Evolutionary conservation across 2,329 filamentous ascomycete species (phyloP), one percentile per base, ranked within the genome.

Genomic region (Fusarium burgessii): DNA sequence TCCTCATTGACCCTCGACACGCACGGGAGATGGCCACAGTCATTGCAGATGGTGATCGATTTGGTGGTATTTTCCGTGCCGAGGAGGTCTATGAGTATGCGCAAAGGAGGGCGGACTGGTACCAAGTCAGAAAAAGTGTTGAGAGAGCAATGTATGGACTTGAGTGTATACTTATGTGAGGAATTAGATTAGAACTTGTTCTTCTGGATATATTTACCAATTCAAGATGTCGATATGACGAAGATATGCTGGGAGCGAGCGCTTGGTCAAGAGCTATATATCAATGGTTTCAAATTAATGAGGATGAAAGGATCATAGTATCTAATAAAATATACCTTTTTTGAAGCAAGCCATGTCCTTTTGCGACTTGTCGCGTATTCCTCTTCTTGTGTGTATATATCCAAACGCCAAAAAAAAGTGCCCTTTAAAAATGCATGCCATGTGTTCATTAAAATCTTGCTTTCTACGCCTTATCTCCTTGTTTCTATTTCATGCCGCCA

Each of bases 1-100:
- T 97, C 80, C 86, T 99, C 54, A 97, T 99, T 68, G 94, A 95
- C 69, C 88, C 92, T 6, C 73, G 76, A 27, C 92, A 98, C 78
- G 93, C 96, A 17, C 97, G 97, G 80, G 96, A 98, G 80, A 92
- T 99, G 86, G 96, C 96, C 9, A 92, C 92, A 5, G 93, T 99
- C 60, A 98, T 99, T 78, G 95, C 96, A 1, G 96, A 99, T 78
- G 90, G 89, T 2, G 93, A 95, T 77, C 89, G 95, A 5, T 99
- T 98, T 79, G 89, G 93, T 29, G 96, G 96, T 15, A 93, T 99
- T 51, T 98, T 98, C 77, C 88, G 95, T 23, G 93, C 95, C 1
- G 96, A 99, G 80, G 96, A 99, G 84, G 96, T 98, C 6, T 97
- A 97, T 77, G 95, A 98, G 84, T 99, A 97, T 83, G 96, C 95